Conservation (phyloP, 176 grass and related monocot species). For the Dendrocalamus sinicus region DNA sequence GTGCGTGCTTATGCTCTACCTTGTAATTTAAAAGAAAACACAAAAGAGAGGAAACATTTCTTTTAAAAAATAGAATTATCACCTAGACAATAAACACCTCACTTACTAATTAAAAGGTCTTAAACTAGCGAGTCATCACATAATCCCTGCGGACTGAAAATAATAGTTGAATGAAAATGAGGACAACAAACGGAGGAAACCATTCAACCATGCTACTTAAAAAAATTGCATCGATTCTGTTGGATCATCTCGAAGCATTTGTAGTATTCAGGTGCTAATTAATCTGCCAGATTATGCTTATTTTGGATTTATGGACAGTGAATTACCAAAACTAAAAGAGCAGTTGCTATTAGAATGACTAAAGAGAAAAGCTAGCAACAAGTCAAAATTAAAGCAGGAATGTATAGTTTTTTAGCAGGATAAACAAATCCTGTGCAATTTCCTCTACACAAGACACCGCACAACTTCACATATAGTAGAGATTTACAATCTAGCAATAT, state of each 20-base stretch:
- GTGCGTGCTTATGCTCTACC: background rate
- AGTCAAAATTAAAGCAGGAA: background rate
- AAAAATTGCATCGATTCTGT: background rate
- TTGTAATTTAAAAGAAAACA: background rate
- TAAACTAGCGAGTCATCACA: background rate
- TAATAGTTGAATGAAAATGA: background rate
- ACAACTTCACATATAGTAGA: background rate
- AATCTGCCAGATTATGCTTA: background rate
- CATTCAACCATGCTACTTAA: background rate
- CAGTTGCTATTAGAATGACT: background rate
- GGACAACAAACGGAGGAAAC: background rate
- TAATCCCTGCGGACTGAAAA: background rate
- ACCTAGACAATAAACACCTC: background rate
- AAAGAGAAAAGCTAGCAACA: background rate
- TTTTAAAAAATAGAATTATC: background rate
- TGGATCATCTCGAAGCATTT: background rate
- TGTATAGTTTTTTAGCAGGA: background rate
- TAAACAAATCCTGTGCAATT: background rate
- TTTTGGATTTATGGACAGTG: background rate
- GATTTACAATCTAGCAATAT: background rate
- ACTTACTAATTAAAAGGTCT: background rate
- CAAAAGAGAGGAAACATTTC: background rate
- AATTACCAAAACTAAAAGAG: background rate
- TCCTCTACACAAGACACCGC: background rate
- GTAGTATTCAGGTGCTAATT: background rate